phyloP scores from a whole-genome alignment of 805 yeast species.

The Zygoascus tannicola region DNA sequence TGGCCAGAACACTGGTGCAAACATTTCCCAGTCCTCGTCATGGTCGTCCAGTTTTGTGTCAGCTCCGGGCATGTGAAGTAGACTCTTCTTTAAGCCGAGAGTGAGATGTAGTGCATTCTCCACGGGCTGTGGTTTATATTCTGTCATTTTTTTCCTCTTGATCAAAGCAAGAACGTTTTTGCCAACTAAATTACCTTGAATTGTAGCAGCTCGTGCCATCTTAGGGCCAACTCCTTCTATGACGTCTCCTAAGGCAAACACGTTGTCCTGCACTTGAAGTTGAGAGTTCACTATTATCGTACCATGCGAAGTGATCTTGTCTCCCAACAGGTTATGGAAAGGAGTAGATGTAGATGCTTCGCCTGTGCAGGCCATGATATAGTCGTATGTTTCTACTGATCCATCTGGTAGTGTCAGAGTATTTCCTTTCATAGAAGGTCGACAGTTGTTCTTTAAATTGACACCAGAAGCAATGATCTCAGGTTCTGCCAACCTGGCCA shows the following conservation, averaged over 20 bases:
- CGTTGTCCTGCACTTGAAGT: constrained; percentile 6
- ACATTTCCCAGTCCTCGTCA: not conserved
- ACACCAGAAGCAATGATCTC: constrained; percentile 2
- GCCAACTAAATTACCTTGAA: constrained; percentile 6
- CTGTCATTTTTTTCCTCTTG: not conserved
- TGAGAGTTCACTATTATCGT: constrained; percentile 3
- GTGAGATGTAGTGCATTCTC: not conserved
- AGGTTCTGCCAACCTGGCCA: constrained; percentile 4
- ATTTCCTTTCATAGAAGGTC: constrained; percentile 5
- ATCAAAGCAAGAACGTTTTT: constrained; percentile 2
- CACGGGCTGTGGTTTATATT: not conserved
- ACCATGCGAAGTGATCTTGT: not conserved
- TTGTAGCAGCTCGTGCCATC: constrained; percentile 9
- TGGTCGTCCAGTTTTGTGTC: not conserved
- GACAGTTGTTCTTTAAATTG: constrained; percentile 1
- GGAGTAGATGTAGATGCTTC: constrained; percentile 5
- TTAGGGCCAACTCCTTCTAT: constrained; percentile 7
- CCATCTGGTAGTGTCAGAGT: constrained; percentile 5
- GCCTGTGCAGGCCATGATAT: constrained; percentile 11
- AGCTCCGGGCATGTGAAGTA: not conserved
- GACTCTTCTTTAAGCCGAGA: not conserved
- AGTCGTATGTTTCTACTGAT: constrained; percentile 6
- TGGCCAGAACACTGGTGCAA: not conserved
- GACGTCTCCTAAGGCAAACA: constrained; percentile 12
- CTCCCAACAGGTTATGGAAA: constrained; percentile 1